Conservation (phyloP, 2,329 filamentous ascomycete species). For the Fusarium equiseti region DNA sequence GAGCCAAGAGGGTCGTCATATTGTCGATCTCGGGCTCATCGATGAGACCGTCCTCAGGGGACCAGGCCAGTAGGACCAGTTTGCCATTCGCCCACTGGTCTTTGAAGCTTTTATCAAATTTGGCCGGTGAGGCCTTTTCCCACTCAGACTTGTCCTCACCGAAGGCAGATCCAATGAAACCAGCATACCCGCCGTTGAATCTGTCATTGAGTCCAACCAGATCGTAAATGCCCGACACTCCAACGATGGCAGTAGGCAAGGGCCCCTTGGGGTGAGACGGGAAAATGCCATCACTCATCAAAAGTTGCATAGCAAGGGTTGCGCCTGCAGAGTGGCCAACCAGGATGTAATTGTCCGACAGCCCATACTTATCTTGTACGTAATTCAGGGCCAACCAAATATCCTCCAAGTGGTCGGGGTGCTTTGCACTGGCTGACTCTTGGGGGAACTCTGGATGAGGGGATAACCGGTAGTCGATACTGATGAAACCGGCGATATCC, state of each 20-base stretch:
- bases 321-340: constrained; percentile 74
- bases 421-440: constrained; percentile 56
- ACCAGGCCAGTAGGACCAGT: constrained; percentile 59
- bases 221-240: constrained; percentile 76
- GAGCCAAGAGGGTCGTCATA: constrained; percentile 63
- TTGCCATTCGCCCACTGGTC: constrained; percentile 53
- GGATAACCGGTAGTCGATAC: constrained; percentile 73
- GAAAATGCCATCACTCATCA: constrained; percentile 58
- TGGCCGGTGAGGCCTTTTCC: constrained; percentile 67
- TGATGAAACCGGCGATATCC: constrained; percentile 71
- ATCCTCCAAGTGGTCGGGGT: constrained; percentile 72
- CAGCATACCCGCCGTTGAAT: constrained; percentile 62
- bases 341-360: constrained; percentile 66
- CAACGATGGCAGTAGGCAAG: constrained; percentile 66
- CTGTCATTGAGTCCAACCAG: constrained; percentile 65
- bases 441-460: constrained; percentile 61
- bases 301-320: constrained; percentile 71
- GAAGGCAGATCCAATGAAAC: constrained; percentile 72
- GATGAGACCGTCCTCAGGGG: constrained; percentile 62
- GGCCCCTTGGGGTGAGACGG: constrained; percentile 46
- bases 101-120: constrained; percentile 57
- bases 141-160: constrained; percentile 64
- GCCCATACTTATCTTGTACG: constrained; percentile 59
- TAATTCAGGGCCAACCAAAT: constrained; percentile 64
- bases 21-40: constrained; percentile 68